Evolutionary conservation across 768 basidiomycete species (phyloP), one percentile per base, ranked within the genome.

Genomic region (Pseudohyphozyma bogoriensis): DNA sequence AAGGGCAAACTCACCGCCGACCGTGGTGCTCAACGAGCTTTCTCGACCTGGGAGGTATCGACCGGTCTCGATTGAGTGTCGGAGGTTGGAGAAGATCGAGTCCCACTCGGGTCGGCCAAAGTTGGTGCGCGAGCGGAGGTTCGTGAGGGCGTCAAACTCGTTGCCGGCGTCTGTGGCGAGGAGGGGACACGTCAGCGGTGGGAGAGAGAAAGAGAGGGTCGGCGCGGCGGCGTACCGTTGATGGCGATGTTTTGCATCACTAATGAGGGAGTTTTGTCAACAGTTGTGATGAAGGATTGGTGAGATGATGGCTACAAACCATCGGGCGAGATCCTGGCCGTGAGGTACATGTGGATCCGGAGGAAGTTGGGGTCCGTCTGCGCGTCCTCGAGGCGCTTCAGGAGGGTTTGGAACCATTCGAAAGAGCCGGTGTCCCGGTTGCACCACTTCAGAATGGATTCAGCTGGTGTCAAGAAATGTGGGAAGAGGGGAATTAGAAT

Each of bases 51-150:
- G 83, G 45, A 92, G 77, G 73, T 91, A 93, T 60, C 81, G 22
- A 26, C 89, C 90, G 24, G 76, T 73, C 72, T 92, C 87, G 68
- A 96, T 87, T 5, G 85, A 85, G 63, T 81, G 79, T 66, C 80
- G 80, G 75, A 92, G 82, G 61, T 80, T 80, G 26, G 78, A 75
- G 73, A 88, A 93, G 71, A 95, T 86, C 45, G 78, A 74, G 73
- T 83, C 83, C 84, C 88, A 96, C 72, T 93, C 83, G 24, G 92
- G 91, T 37, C 91, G 84, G 20, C 91, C 90, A 70, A 87, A 95
- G 79, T 86, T 85, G 26, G 91, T 95, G 42, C 86, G 85, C 24
- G 87, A 83, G 61, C 86, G 83, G 59, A 95, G 83, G 36, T 89
- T 81, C 3, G 91, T 93, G 60, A 96, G 76, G 33, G 90, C 88